Conservation (phyloP, 1,139 yeast species). For the Blastobotrys raffinosifermentans region DNA sequence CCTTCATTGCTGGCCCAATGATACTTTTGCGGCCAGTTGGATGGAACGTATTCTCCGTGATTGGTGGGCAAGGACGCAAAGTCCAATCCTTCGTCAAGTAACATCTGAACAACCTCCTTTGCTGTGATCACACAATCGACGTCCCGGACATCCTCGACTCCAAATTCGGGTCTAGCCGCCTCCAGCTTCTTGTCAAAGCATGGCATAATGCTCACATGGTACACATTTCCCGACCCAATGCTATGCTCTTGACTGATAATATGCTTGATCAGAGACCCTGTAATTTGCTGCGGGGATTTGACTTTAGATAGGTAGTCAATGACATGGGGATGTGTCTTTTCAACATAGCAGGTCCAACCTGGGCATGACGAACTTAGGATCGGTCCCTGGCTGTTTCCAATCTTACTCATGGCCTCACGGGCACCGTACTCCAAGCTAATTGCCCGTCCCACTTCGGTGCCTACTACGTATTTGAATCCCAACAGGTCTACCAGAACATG, state of each 20-base stretch:
- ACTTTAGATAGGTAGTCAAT: slow-evolving; percentile 52
- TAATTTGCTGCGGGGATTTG: slow-evolving; percentile 90
- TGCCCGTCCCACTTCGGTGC: slow-evolving; percentile 76
- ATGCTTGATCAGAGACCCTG: slow-evolving; percentile 71
- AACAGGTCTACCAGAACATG: slow-evolving; percentile 53
- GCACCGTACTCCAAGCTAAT: slow-evolving; percentile 61
- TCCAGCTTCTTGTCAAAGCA: slow-evolving; percentile 95
- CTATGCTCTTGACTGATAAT: slow-evolving; percentile 38
- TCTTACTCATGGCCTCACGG: slow-evolving; percentile 37
- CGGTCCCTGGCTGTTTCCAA: slow-evolving; percentile 34
- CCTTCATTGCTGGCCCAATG: slow-evolving; percentile 76
- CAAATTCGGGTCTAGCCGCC: slow-evolving; percentile 75
- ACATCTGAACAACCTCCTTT: slow-evolving; percentile 69
- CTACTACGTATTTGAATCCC: slow-evolving; percentile 73
- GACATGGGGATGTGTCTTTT: slow-evolving; percentile 86
- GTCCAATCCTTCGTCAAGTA: slow-evolving; percentile 46
- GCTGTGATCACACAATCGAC: slow-evolving; percentile 96
- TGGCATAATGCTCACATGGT: slow-evolving; percentile 88
- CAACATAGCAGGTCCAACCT: slow-evolving; percentile 95
- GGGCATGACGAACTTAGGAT: slow-evolving; percentile 73
- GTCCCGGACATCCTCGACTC: slow-evolving; percentile 41
- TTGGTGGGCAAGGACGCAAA: slow-evolving; percentile 18
- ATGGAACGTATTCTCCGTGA: slow-evolving; percentile 40
- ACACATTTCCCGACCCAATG: slow-evolving; percentile 40
- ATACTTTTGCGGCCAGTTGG: slow-evolving; percentile 52